Base-by-base conservation (phyloP, 768 basidiomycete species). In the Xerocomus potaroensis region DNA sequence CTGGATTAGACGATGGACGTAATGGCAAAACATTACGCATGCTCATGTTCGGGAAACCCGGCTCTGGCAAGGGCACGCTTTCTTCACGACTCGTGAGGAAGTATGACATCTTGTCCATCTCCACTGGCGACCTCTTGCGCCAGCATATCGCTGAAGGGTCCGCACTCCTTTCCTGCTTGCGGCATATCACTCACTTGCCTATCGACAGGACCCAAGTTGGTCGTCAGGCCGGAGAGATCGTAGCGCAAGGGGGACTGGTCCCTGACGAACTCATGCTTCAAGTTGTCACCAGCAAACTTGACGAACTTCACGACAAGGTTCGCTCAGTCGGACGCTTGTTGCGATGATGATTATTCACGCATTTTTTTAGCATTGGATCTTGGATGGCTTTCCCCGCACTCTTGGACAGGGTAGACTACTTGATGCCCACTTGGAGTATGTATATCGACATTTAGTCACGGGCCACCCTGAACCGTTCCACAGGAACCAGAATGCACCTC, bases 381-480 rank as follows among this genome's bases (percentile, higher is more conserved):
- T 94, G 35, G 93, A 95, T 55, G 93, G 93, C 23, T 94, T 95
- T 59, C 93, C 93, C 42, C 83, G 92, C 30, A 95, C 91, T 10
- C 68, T 91, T 2, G 79, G 75, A n/a, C 92, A 95, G 65, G 91
- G 85, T 3, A 72, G 80, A 62, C 72, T 91, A 36, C 74, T 95
- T 8, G 87, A 94, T 67, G 70, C 73, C 16, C 79, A 90, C 65
- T 77, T 94, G 42, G 75, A 75, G 86, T 87, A 54, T 31, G 79
- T 65, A 24, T 14, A 12, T 12, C 5, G 16, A 27, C 27, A 24
- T 18, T 33, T 24, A 42, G 46, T 31, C 36, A 16, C 26, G 5
- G 5, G 26, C 26, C 21, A 41, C 24, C 24, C 27, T 49, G 36
- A 45, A 33, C 16, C 36, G 11, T 24, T 45, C 36, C 18, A 37